Base-by-base conservation (phyloP, 1,284 basidiomycete genomes). In the Omphalotus olearius region DNA sequence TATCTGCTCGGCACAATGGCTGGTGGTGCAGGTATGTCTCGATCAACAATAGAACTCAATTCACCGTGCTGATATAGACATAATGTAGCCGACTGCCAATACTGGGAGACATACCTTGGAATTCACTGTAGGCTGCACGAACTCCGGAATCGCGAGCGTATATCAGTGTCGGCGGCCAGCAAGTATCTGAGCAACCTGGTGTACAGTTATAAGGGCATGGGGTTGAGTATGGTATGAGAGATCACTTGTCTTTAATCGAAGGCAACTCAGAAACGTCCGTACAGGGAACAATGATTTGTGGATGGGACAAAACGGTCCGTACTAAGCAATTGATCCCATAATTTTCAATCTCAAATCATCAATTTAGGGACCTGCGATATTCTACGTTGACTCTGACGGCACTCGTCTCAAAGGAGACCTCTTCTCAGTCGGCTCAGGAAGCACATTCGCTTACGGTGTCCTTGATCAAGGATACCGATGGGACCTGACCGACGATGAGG, bases 1-100 rank as follows among this genome's bases (percentile, higher is more conserved):
- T 99, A 97, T 75, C 74, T 99, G 50, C 81, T 99, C 28, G 97
- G 97, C 55, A 99, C 96, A 1, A 99, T 99, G 96, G 96, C 96
- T 56, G 97, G 96, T 73, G 96, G 95, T 72, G 96, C 96, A 58
- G 93, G 93, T 91, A 62, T 43, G 79, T 71, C 30, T 33, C 30
- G 30, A 13, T 23, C 38, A 37, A 48, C 42, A 14, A 23, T 36
- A 14, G 47, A n/a, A 42, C 28, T 25, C 7, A 10, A 6, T 10
- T 17, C 7, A 11, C 9, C 44, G 16, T 30, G 26, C 39, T 28
- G 16, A 40, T 6, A 26, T 36, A 13, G 30, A 52, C 43, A 14
- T 2, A 11, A n/a, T 40, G 14, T 59, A 90, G 92, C 92, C 54
- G 93, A 95, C 65, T 95, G 92, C 63, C 92, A 95, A 64, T 95